Evolutionary conservation across 805 yeast genomes (phyloP).

Genomic region (Clavispora phyllophila): DNA sequence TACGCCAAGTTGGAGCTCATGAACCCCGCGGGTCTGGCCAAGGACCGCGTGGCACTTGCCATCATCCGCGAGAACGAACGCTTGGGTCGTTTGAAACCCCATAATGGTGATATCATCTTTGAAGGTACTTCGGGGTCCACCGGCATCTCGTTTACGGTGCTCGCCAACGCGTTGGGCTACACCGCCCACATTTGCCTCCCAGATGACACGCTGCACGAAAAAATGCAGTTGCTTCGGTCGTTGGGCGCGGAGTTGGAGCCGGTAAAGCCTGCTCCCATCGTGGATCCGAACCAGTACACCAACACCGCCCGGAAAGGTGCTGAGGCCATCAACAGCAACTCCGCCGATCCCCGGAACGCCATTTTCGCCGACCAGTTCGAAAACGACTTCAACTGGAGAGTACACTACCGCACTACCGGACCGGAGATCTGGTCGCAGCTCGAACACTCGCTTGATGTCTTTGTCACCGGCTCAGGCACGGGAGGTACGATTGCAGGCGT

Average conservation of each 20-base stretch:
- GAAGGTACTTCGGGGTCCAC: conserved; percentile 98
- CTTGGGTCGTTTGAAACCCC: conserved; percentile 51
- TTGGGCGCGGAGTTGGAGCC: conserved; percentile 81
- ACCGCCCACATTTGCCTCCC: conserved; percentile 91
- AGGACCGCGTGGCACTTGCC: conserved; percentile 88
- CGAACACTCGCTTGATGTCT: conserved; percentile 59
- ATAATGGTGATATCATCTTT: conserved; percentile 66
- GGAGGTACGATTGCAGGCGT: conserved; percentile 44
- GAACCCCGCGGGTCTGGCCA: conserved; percentile 95
- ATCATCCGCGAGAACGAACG: conserved; percentile 67
- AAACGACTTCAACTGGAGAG: conserved; percentile 83
- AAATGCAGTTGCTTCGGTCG: conserved; percentile 61
- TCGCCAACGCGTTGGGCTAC: conserved; percentile 87
- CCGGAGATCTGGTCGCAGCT: conserved; percentile 87
- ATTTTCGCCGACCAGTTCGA: conserved; percentile 95
- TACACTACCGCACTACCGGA: conserved; percentile 80
- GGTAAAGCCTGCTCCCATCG: conserved; percentile 92
- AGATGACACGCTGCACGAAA: conserved; percentile 86
- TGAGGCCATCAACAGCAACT: conserved; percentile 38
- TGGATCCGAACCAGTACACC: conserved; percentile 89
- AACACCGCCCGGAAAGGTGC: conserved; percentile 78
- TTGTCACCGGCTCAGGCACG: conserved; percentile 92
- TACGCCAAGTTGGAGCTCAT: conserved; percentile 81
- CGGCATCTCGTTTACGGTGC: conserved; percentile 86
- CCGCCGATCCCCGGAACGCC: conserved; percentile 44